A percentile compares a stretch with the other conserved stretches of the same genome.
These are phyloP conservation scores for Leptosphaerulina australis DNA, from an alignment of 2,329 filamentous ascomycete species.

Conservation along the genomic window DNA sequence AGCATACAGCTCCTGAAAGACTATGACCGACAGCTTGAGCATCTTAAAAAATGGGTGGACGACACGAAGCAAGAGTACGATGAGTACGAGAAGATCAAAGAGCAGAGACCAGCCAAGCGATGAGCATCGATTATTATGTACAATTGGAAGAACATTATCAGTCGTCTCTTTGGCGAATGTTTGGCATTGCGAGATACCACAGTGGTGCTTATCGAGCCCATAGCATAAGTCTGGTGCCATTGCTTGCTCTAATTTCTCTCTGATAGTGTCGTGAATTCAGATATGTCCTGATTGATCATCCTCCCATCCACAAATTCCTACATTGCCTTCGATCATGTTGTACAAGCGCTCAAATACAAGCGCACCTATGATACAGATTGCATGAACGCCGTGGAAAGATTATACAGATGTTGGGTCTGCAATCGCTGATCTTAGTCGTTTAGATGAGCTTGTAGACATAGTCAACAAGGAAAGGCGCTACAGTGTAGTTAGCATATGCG, in stretches of 20 bases:
- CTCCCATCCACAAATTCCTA: neutral
- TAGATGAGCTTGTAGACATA: slow-evolving; percentile 59
- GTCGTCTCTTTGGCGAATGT: slow-evolving; percentile 23
- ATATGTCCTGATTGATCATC: neutral
- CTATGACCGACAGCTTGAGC: slow-evolving; percentile 78
- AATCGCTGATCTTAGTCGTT: slow-evolving; percentile 11
- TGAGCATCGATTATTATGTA: slow-evolving; percentile 22
- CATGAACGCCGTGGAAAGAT: slow-evolving; percentile 5
- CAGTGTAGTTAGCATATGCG: slow-evolving; percentile 1
- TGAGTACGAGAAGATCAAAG: slow-evolving; percentile 56
- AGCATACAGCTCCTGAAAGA: slow-evolving; percentile 72
- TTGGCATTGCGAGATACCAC: slow-evolving; percentile 26
- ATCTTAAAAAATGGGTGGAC: slow-evolving; percentile 71
- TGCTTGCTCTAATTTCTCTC: slow-evolving; percentile 1
- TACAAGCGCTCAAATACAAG: slow-evolving; percentile 15
- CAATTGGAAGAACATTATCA: slow-evolving; percentile 20
- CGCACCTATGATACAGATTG: slow-evolving; percentile 12
- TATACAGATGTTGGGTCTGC: slow-evolving; percentile 3
- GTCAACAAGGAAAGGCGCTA: slow-evolving; percentile 63
- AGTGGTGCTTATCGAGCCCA: neutral
- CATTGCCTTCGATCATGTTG: slow-evolving; percentile 1
- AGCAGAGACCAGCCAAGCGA: slow-evolving; percentile 34
- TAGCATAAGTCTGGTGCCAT: slow-evolving; percentile 12
- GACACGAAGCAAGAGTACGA: slow-evolving; percentile 65
- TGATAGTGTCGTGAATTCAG: neutral